These are phyloP conservation scores for Aspergillus egyptiacus DNA, from an alignment of 495 filamentous ascomycete genomes.

Conservation along the genomic window DNA sequence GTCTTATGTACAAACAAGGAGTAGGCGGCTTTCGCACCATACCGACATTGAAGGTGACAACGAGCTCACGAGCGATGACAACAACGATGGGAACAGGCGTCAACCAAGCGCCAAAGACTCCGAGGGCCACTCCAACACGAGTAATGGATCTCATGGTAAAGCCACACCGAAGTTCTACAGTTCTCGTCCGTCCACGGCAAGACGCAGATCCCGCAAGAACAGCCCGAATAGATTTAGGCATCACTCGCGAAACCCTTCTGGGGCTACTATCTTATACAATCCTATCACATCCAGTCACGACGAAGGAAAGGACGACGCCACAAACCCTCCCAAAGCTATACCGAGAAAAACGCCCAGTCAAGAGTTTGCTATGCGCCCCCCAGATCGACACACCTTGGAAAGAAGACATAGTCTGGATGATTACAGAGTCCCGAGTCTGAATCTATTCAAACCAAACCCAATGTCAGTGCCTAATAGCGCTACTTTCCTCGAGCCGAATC, in stretches of 20 bases:
- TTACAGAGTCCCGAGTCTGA: slow-evolving; percentile 37
- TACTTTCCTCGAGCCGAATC: slow-evolving; percentile 32
- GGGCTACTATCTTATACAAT: slow-evolving; percentile 68
- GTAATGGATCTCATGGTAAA: slow-evolving; percentile 20
- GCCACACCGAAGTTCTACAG: slow-evolving; percentile 39
- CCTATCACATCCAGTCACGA: slow-evolving; percentile 40
- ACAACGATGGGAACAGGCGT: slow-evolving; percentile 45
- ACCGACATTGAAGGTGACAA: slow-evolving; percentile 85
- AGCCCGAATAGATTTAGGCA: slow-evolving; percentile 35
- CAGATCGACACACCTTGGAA: slow-evolving; percentile 23
- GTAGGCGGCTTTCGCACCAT: slow-evolving; percentile 44
- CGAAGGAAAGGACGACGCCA: slow-evolving; percentile 41
- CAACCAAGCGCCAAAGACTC: slow-evolving; percentile 31
- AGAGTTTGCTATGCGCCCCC: slow-evolving; percentile 13
- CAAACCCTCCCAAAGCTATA: slow-evolving; percentile 11
- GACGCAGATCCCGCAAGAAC: slow-evolving; percentile 31
- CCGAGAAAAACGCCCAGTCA: slow-evolving; percentile 25
- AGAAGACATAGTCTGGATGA: slow-evolving; percentile 22
- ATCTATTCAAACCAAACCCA: slow-evolving; percentile 43
- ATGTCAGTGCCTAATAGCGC: slow-evolving; percentile 50
- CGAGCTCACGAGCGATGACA: slow-evolving; percentile 76
- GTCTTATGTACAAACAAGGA: slow-evolving; percentile 17
- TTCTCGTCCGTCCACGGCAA: slow-evolving; percentile 41
- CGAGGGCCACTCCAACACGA: slow-evolving; percentile 8
- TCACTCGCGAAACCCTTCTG: slow-evolving; percentile 59